Evolutionary conservation across 495 filamentous ascomycete genomes (phyloP), one percentile per base, ranked within the genome.

Genomic region (Aspergillus cavernicola): DNA sequence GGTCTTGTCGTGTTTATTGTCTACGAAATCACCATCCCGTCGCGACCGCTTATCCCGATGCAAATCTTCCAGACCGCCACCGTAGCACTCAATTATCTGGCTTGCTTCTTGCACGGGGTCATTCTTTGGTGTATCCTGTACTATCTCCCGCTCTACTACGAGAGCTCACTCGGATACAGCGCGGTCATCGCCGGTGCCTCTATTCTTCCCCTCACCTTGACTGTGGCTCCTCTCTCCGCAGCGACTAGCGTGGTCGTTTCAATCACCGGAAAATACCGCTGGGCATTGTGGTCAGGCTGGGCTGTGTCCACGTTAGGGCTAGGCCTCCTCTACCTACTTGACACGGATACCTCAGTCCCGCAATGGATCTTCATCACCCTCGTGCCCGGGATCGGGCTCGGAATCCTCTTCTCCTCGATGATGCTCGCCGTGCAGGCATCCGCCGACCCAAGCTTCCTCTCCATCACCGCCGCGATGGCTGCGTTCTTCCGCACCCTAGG

Each of bases 401-500:
- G 79, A 0, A 66, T 77, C 0, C 56, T 84, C 0, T 75, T 80
- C 54, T 64, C 76, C 0, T 60, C 67, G 6, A 64, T 79, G 41
- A 67, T 67, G 0, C 69, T 76, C 31, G 68, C 75, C 1, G 64
- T 74, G 0, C 80, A 82, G 57, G 80, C 80, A 8, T 64, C 74
- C 4, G 58, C 71, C 0, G 63, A 64, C 6, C 62, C 66, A 12
- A 54, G 66, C 16, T 65, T 77, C 40, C 64, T 76, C n/a, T 66
- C 73, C 0, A 71, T 75, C 46, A 76, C 78, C 0, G 70, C 75
- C 0, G 73, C 68, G 12, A 77, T 80, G 67, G 75, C 76, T 50
- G 71, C 70, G n/a, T 82, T 84, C 66, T 71, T 81, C 57, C 78
- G 80, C 15, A 69, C 75, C 2, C 55, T 80, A 16, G 80, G 80